phyloP scores from a whole-genome alignment of 139 green algal species.

The Chlorella sp. region DNA sequence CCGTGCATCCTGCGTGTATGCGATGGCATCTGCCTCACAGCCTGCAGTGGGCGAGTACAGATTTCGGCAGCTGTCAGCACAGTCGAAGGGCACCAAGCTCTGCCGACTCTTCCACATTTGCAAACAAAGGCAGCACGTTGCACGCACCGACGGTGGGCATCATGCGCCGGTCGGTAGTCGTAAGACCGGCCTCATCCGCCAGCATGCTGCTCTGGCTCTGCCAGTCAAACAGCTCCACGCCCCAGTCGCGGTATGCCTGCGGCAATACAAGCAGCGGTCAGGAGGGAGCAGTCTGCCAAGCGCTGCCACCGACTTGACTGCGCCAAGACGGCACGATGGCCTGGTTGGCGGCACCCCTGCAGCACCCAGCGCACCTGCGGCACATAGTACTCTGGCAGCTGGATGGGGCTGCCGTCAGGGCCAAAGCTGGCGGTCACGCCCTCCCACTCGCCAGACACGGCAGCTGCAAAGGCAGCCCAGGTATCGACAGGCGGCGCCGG shows the following conservation, averaged over 20 bases:
- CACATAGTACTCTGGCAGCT: conserved; percentile 62
- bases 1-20: conserved; percentile 25
- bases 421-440: conserved; percentile 63
- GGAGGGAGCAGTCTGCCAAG: too few relatives aligned
- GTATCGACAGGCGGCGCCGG: neutral
- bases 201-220: conserved; percentile 73
- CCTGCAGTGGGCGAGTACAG: conserved; percentile 3
- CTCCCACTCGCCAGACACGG: conserved; percentile 68
- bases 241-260: conserved; percentile 75
- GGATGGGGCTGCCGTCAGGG: conserved; percentile 40
- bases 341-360: neutral
- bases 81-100: neutral
- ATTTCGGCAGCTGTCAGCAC: neutral
- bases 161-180: conserved; percentile 52
- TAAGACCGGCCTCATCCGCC: conserved; percentile 6
- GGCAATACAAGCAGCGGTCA: too few relatives aligned
- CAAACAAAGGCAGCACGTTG: too few relatives aligned
- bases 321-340: too few relatives aligned
- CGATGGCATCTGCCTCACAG: conserved; percentile 83
- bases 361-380: conserved; percentile 8
- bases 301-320: too few relatives aligned
- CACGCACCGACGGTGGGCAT: conserved; percentile 72
- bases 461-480: conserved; percentile 38
- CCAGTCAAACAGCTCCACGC: conserved; percentile 75
- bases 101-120: neutral